phyloP scores from a whole-genome alignment of 768 basidiomycete species.

The Terana coerulea region DNA sequence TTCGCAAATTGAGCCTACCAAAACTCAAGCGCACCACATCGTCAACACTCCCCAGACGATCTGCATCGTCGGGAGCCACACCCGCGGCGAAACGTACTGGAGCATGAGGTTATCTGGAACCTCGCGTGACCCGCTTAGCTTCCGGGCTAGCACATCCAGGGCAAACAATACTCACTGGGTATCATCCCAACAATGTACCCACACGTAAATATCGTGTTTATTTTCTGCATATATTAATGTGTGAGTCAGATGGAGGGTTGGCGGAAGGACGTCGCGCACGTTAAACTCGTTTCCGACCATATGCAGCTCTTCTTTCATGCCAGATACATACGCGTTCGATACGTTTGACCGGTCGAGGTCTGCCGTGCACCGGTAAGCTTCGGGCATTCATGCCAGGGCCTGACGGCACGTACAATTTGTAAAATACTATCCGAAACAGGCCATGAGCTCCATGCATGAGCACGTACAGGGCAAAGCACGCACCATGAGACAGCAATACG shows the following conservation, averaged over 20 bases:
- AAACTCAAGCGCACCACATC: slow-evolving; percentile 52
- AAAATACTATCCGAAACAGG: slow-evolving; percentile 44
- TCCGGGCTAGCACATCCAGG: background rate
- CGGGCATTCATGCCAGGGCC: too few species aligned
- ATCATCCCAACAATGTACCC: slow-evolving; percentile 77
- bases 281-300: slow-evolving; percentile 67
- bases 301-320: slow-evolving; percentile 68
- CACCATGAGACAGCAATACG: slow-evolving; percentile 70
- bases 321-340: slow-evolving; percentile 73
- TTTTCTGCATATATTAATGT: slow-evolving; percentile 36
- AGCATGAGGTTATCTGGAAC: slow-evolving; percentile 60
- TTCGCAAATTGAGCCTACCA: too few species aligned
- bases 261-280: slow-evolving; percentile 25
- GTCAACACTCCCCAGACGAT: slow-evolving; percentile 65
- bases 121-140: slow-evolving; percentile 2
- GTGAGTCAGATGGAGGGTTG: background rate
- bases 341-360: slow-evolving; percentile 69
- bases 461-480: slow-evolving; percentile 10
- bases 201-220: slow-evolving; percentile 69
- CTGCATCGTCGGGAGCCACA: slow-evolving; percentile 67
- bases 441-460: slow-evolving; percentile 2
- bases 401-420: slow-evolving; percentile 62
- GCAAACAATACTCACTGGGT: slow-evolving; percentile 42
- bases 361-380: slow-evolving; percentile 25
- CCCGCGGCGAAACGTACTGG: slow-evolving; percentile 56